A percentile compares a stretch with the other conserved stretches of the same genome.
Conservation (phyloP, 2,329 filamentous ascomycete species). For the Metarhizium humberi region DNA sequence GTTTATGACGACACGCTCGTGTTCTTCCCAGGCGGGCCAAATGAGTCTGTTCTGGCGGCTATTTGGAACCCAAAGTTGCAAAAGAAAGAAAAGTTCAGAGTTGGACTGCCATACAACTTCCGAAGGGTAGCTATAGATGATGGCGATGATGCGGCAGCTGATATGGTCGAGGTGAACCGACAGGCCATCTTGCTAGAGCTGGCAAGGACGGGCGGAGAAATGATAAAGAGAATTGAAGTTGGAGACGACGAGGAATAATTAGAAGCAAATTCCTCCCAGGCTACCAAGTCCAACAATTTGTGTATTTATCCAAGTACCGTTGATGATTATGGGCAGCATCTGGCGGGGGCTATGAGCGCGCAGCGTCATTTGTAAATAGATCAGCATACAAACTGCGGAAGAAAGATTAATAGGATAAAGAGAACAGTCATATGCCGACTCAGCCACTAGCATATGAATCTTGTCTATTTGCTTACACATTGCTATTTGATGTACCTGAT, state of each 20-base stretch:
- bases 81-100: slow-evolving; percentile 51
- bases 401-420: not conserved
- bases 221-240: slow-evolving; percentile 59
- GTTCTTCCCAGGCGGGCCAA: slow-evolving; percentile 65
- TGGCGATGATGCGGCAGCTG: slow-evolving; percentile 26
- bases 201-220: slow-evolving; percentile 52
- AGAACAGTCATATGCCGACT: not conserved
- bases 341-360: too few relatives aligned
- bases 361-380: too few relatives aligned
- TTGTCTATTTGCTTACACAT: not conserved
- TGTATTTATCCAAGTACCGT: not conserved
- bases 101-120: slow-evolving; percentile 59
- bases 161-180: slow-evolving; percentile 55
- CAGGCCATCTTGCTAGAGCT: slow-evolving; percentile 64
- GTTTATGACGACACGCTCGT: slow-evolving; percentile 62
- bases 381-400: not conserved
- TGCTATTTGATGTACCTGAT: slow-evolving; percentile 2
- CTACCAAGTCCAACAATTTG: not conserved
- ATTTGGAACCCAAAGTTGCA: slow-evolving; percentile 50
- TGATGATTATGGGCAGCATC: not conserved
- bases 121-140: slow-evolving; percentile 12
- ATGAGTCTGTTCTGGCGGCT: slow-evolving; percentile 44
- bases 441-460: not conserved
- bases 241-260: slow-evolving; percentile 9
- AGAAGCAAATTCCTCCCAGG: not conserved